Evolutionary conservation across 768 basidiomycete genomes (phyloP), one percentile per base, ranked within the genome.

Genomic region (Suillus hirtellus): DNA sequence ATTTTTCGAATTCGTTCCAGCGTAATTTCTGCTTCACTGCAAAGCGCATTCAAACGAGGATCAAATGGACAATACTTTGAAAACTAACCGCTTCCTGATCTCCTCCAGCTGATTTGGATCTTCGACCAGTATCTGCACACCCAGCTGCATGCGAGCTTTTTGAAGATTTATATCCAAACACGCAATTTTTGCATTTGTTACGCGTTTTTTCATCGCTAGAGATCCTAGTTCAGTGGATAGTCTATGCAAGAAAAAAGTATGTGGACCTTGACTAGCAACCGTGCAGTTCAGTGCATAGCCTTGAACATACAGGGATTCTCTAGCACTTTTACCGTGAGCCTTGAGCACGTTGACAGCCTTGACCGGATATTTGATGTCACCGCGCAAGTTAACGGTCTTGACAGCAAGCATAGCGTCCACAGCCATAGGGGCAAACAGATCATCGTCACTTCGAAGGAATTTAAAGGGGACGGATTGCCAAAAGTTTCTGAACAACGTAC

Each of bases 201-300:
- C 89, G 46, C 95, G 88, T 67, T 92, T 96, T 79, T 96, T 99
- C 97, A 99, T 99, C 4, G 96, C 97, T 99, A 65, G 14, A 38
- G 40, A 42, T 3, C 24, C 47, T 5, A 43, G 49, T 69, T 44
- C 68, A 35, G 56, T 35, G 19, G 62, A 21, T 55, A 60, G 64
- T 14, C n/a, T 31, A 19, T 37, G 54, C 15, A 14, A 44, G 40
- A 5, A 5, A 62, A 42, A 65, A 49, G 43, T 46, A n/a, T 60
- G 67, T 83, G 60, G 70, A 96, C 97, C 97, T 85, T 99, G 97
- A 77, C 94, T 96, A 2, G 97, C 95, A 47, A 99, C 95, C 14
- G 96, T 98, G 78, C 97, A 99, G 75, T 99, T 99, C 65, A 99
- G 79, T 42, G 97, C 97, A 78, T 99, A 99, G 44, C 97, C 97